phyloP scores from a whole-genome alignment of 176 grass and related monocot species.

The Elymus sibiricus region DNA sequence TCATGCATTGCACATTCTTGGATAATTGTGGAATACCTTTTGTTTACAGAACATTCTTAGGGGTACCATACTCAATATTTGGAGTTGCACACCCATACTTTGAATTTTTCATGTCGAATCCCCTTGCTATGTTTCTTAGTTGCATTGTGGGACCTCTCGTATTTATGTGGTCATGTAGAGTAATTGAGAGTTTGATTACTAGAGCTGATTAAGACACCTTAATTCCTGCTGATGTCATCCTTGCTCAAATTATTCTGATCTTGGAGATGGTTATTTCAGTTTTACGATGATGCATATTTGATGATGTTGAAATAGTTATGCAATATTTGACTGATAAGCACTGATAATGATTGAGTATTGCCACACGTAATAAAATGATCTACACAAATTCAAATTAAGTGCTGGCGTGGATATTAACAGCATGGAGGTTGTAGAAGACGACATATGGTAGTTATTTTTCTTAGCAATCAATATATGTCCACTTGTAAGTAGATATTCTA shows the following conservation, averaged over 20 bases:
- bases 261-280: neutral
- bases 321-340: neutral
- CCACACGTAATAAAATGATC: neutral
- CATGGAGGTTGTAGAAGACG: neutral
- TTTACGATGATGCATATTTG: neutral
- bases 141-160: neutral
- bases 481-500: neutral
- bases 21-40: neutral
- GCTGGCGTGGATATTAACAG: neutral
- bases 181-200: neutral
- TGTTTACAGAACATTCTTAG: slow-evolving; percentile 4
- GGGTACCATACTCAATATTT: neutral
- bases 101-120: neutral
- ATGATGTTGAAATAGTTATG: neutral
- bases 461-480: neutral
- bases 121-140: neutral
- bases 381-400: neutral
- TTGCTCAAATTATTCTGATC: neutral
- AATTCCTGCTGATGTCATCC: neutral
- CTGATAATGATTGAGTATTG: neutral
- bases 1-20: neutral
- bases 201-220: neutral
- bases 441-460: neutral
- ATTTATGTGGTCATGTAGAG: neutral
- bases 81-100: neutral